Conservation (phyloP, 2,329 filamentous ascomycete species). For the Colletotrichum destructivum region DNA sequence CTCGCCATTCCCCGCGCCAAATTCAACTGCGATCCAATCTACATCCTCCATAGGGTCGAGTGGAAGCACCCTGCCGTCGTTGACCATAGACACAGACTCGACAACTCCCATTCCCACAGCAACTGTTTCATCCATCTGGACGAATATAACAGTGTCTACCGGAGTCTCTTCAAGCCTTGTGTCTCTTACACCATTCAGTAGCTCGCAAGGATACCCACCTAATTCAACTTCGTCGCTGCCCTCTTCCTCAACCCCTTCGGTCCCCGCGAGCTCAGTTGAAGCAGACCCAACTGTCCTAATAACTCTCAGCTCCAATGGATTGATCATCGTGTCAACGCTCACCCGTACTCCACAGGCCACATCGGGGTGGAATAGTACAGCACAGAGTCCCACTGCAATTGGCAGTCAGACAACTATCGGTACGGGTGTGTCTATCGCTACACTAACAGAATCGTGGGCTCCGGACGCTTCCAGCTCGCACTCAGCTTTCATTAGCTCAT, state of each 20-base stretch:
- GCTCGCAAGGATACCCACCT: not conserved
- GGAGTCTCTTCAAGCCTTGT: not conserved
- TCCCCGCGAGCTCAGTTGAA: not conserved
- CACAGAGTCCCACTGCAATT: not conserved
- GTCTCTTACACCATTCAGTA: not conserved
- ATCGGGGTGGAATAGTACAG: constrained; percentile 13
- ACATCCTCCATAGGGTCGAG: not conserved
- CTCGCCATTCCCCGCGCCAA: not conserved
- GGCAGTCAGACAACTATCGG: not conserved
- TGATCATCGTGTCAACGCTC: not conserved
- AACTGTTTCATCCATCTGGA: not conserved
- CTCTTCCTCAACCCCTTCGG: not conserved
- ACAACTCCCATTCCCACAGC: not conserved
- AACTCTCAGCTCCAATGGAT: constrained; percentile 1
- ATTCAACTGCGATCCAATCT: not conserved
- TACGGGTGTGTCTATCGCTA: not conserved
- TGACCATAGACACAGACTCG: not conserved
- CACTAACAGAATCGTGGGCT: not conserved
- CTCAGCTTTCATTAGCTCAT: not conserved
- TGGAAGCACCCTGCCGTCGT: not conserved
- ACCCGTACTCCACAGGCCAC: not conserved
- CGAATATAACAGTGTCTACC: not conserved
- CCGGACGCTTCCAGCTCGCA: not conserved
- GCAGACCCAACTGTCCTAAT: not conserved
- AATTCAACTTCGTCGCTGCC: not conserved